These are phyloP conservation scores for Ogataea parapolymorpha DNA, from an alignment of 805 yeast genomes.

Conservation along the genomic window DNA sequence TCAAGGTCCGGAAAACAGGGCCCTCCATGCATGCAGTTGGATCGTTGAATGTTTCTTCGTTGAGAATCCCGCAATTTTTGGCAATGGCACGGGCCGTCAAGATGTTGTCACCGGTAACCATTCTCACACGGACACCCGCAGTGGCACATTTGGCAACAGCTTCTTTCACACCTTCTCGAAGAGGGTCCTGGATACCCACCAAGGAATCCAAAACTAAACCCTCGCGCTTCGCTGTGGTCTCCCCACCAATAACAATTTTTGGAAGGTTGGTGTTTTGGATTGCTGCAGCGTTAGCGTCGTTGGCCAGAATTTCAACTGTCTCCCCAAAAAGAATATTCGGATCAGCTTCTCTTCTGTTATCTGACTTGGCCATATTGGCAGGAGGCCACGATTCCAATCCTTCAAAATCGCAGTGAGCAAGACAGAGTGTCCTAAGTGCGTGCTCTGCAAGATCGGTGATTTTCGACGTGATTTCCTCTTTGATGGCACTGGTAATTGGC, in stretches of 20 bases:
- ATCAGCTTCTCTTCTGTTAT: constrained; percentile 40
- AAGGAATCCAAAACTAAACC: constrained; percentile 63
- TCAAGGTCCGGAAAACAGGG: constrained; percentile 73
- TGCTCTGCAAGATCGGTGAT: constrained; percentile 58
- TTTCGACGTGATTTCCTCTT: constrained; percentile 28
- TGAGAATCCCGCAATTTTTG: constrained; percentile 73
- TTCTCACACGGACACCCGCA: constrained; percentile 93
- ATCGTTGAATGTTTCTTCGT: constrained; percentile 48
- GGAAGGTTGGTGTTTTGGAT: constrained; percentile 21
- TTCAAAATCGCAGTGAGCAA: constrained; percentile 72
- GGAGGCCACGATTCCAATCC: constrained; percentile 66
- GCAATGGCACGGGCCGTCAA: constrained; percentile 92
- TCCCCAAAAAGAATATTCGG: constrained; percentile 40
- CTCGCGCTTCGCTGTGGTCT: constrained; percentile 13
- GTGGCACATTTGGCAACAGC: constrained; percentile 82
- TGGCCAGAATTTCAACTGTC: constrained; percentile 19
- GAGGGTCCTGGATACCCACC: constrained; percentile 94
- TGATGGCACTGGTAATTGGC: constrained; percentile 30
- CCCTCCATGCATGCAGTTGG: constrained; percentile 84
- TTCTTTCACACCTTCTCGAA: constrained; percentile 83
- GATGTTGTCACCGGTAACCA: constrained; percentile 98
- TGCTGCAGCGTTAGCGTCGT: constrained; percentile 21
- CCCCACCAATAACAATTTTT: constrained; percentile 27
- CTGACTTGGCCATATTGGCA: constrained; percentile 34
- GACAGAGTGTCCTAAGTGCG: constrained; percentile 86